These are phyloP conservation scores for Bertia moriformis DNA, from an alignment of 2,329 filamentous ascomycete genomes.

Conservation along the genomic window DNA sequence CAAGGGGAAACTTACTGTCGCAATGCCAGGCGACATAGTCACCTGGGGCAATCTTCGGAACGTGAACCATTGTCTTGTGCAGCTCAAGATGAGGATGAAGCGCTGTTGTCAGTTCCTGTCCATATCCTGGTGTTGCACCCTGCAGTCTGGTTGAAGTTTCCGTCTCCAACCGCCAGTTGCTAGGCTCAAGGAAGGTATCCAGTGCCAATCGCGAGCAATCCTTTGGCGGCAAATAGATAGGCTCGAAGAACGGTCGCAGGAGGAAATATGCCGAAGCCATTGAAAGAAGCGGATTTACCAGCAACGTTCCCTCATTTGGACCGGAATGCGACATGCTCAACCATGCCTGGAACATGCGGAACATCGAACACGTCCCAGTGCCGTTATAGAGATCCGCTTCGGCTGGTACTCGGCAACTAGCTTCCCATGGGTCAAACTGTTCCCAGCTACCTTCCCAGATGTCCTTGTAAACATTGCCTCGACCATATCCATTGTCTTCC, in stretches of 20 bases:
- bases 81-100: neutral
- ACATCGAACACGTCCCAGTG: neutral
- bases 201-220: no score
- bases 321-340: neutral
- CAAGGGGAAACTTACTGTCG: no score
- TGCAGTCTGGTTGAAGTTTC: neutral
- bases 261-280: neutral
- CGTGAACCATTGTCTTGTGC: neutral
- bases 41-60: neutral
- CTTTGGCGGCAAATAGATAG: no score
- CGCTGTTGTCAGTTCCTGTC: neutral
- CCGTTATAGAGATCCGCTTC: neutral
- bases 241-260: neutral
- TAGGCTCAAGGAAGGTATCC: no score
- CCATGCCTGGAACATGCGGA: neutral
- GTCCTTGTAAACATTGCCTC: neutral
- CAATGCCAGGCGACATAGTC: neutral
- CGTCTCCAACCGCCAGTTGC: neutral
- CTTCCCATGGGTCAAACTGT: neutral
- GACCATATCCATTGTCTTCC: neutral
- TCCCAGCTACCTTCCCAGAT: neutral
- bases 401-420: neutral
- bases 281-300: neutral
- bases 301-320: neutral
- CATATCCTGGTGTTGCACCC: neutral